phyloP scores from a whole-genome alignment of 225 moss, liverwort and hornwort genomes.

The Sphagnum tenellum region DNA sequence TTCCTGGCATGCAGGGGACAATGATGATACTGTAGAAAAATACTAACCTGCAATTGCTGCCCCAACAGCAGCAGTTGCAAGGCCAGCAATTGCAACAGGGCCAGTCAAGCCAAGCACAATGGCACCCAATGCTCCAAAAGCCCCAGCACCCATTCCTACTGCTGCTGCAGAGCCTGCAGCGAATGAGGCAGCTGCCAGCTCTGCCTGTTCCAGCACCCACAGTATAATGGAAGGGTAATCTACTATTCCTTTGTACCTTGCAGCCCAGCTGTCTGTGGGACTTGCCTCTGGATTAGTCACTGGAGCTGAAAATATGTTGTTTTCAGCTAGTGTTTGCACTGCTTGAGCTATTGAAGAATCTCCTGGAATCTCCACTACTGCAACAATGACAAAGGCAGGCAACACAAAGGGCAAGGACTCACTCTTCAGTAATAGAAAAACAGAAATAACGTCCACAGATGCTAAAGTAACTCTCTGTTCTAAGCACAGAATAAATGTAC shows the following conservation, averaged over 20 bases:
- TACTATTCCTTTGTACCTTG: slow-evolving; percentile 71
- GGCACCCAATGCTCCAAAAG: slow-evolving; percentile 66
- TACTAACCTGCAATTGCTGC: slow-evolving; percentile 67
- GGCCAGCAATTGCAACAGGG: slow-evolving; percentile 59
- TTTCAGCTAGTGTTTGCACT: slow-evolving; percentile 44
- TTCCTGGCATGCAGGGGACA: background rate
- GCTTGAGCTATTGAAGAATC: slow-evolving; percentile 67
- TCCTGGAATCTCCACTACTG: slow-evolving; percentile 77
- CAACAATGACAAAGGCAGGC: background rate
- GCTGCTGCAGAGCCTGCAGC: slow-evolving; percentile 44
- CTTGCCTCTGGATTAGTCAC: slow-evolving; percentile 51
- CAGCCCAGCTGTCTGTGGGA: slow-evolving; percentile 60
- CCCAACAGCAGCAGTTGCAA: slow-evolving; percentile 69
- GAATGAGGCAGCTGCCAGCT: slow-evolving; percentile 66
- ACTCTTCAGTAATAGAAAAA: too few species aligned
- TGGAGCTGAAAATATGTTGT: slow-evolving; percentile 80
- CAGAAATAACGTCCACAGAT: too few species aligned
- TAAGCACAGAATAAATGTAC: too few species aligned
- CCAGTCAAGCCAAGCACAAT: slow-evolving; percentile 68
- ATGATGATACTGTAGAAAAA: background rate
- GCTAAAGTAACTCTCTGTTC: too few species aligned
- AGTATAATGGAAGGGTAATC: slow-evolving; percentile 76
- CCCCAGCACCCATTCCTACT: slow-evolving; percentile 41
- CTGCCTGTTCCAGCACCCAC: slow-evolving; percentile 92
- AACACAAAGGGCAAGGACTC: too few species aligned